Base-by-base conservation (phyloP, 805 yeast genomes). In the Cyberlindnera maclurae region DNA sequence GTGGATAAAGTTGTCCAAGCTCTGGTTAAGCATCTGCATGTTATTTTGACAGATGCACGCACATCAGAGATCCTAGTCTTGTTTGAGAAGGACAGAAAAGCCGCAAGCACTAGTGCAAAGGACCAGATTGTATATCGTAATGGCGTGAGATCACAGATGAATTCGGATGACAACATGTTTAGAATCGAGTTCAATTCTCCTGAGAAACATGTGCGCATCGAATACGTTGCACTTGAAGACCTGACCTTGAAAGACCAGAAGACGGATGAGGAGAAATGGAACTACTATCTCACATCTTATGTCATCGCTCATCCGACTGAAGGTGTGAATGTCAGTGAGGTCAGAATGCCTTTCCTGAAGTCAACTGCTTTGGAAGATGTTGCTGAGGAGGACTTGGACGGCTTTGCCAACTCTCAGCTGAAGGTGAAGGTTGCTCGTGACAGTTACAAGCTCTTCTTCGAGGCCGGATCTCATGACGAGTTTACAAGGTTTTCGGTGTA, bases 221-320 rank as follows among this genome's bases (percentile, higher is more conserved):
- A 87, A 52, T 87, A 82, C 60, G 79, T 93, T 40, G 89, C 90
- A 9, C 67, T 86, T 32, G 96, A 87, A 54, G 97, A 90, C 56
- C 65, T 89, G 51, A 89, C 97, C 0, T 71, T 89, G 54, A 80
- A 80, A 42, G 85, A 84, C 46, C 68, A 73, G 10, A 67, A 70
- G 49, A 73, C 79, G 16, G 75, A 78, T 3, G 90, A 84, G 50
- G 94, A 86, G 47, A 76, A 75, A 52, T 93, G 96, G 83, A 89
- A 87, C 57, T 90, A 93, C 64, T 93, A 93, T 57, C 73, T 93
- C 36, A 90, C 97, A 0, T 84, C 95, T 31, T 93, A 83, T 59
- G 75, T 89, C 31, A 82, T 93, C 84, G 82, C 95, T 3, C 95
- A 87, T 53, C 97, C 98, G 29, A 93, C 99, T 3, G 99, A 93